Conservation (phyloP, 192 early-diverging fungal genomes). For the Umbelopsis vinacea region DNA sequence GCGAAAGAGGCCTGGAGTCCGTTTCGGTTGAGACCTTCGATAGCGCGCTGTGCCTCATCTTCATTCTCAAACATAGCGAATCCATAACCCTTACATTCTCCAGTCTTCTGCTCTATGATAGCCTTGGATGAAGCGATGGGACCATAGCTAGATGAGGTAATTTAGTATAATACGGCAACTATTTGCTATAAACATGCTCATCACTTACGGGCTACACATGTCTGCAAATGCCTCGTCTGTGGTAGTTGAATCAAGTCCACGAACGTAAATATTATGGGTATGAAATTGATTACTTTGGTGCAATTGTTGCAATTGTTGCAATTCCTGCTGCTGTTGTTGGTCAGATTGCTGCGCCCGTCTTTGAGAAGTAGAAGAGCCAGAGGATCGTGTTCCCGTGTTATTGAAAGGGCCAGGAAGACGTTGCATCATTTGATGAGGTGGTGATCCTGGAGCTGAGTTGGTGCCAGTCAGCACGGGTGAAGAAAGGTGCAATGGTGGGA, state of each 20-base stretch:
- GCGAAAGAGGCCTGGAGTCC: constrained; percentile 82
- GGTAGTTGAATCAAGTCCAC: constrained; percentile 68
- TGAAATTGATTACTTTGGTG: constrained; percentile 34
- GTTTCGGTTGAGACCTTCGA: constrained; percentile 64
- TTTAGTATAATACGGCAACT: not conserved
- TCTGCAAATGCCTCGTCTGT: constrained; percentile 69
- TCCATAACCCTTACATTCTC: constrained; percentile 88
- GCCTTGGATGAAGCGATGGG: constrained; percentile 80
- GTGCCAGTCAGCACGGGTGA: constrained; percentile 45
- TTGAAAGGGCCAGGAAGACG: constrained; percentile 31
- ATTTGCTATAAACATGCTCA: not conserved
- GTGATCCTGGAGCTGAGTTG: constrained; percentile 36
- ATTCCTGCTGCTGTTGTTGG: constrained; percentile 23
- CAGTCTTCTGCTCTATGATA: constrained; percentile 79
- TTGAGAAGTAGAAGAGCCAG: constrained; percentile 31
- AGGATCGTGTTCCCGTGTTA: constrained; percentile 28
- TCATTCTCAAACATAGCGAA: constrained; percentile 84
- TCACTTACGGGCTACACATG: constrained; percentile 66
- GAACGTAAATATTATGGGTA: constrained; percentile 81
- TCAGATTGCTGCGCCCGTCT: constrained; percentile 15
- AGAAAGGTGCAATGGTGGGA: constrained; percentile 47
- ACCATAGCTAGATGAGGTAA: constrained; percentile 57
- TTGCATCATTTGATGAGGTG: constrained; percentile 31
- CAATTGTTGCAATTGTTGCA: not conserved
- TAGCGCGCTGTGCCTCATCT: constrained; percentile 67